phyloP scores from a whole-genome alignment of 768 basidiomycete species.

The Pulveroboletus sp. region DNA sequence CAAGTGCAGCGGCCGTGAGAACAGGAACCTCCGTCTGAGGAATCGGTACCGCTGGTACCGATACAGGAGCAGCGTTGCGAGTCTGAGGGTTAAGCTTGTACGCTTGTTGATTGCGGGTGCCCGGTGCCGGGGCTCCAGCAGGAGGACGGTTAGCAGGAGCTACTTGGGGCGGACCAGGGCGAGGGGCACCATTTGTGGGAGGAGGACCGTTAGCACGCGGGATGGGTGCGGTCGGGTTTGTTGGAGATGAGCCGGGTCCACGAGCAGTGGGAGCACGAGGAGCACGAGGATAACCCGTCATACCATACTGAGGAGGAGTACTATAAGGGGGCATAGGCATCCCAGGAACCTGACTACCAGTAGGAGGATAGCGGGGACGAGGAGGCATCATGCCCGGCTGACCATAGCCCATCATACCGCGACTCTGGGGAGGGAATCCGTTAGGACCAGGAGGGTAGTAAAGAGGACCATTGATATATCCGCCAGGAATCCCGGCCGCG shows the following conservation, averaged over 20 bases:
- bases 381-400: constrained; percentile 86
- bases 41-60: constrained; percentile 33
- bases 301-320: constrained; percentile 72
- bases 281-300: constrained; percentile 58
- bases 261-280: constrained; percentile 62
- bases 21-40: constrained; percentile 48
- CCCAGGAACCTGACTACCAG: constrained; percentile 63
- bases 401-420: constrained; percentile 71
- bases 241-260: constrained; percentile 67
- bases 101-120: constrained; percentile 30
- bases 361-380: constrained; percentile 77
- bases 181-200: constrained; percentile 50
- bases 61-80: constrained; percentile 33
- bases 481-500: constrained; percentile 74
- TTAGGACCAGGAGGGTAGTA: constrained; percentile 73
- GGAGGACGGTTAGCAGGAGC: constrained; percentile 41
- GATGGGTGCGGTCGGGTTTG: constrained; percentile 54
- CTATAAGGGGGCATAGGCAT: constrained; percentile 78
- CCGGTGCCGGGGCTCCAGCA: constrained; percentile 44
- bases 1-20: constrained; percentile 60
- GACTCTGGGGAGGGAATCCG: constrained; percentile 70
- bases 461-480: constrained; percentile 42
- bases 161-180: constrained; percentile 39
- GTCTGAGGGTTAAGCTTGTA: constrained; percentile 34
- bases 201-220: constrained; percentile 64